These are phyloP conservation scores for Colletotrichum sidae DNA, from an alignment of 2,329 filamentous ascomycete species.

Conservation along the genomic window DNA sequence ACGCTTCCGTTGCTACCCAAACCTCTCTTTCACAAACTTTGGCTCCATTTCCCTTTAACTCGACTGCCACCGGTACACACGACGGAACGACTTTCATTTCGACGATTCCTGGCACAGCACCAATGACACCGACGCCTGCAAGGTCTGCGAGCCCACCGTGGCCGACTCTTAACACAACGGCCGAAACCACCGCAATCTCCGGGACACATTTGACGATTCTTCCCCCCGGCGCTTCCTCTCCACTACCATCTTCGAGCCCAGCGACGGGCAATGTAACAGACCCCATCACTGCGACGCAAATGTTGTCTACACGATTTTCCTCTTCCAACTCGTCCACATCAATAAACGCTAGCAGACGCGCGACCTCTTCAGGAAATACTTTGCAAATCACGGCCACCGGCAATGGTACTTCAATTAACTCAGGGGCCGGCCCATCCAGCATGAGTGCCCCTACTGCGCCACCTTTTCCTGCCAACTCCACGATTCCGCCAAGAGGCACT, in stretches of 20 bases:
- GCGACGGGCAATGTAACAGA: no score
- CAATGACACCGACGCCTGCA: not conserved
- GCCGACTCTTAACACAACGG: not conserved
- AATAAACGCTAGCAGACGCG: no score
- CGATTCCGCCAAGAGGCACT: conserved; percentile 11
- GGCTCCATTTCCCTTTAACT: conserved; percentile 8
- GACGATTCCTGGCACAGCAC: not conserved
- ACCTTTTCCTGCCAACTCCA: conserved; percentile 17
- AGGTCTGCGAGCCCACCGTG: not conserved
- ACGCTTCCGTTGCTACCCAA: no score
- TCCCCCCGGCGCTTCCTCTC: no score
- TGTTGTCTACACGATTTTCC: no score
- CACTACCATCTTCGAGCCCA: no score
- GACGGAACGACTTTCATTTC: conserved; percentile 6
- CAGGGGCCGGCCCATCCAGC: not conserved
- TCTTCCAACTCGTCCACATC: no score
- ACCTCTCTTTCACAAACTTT: not conserved
- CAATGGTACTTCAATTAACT: not conserved
- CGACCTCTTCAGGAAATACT: no score
- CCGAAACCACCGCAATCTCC: no score
- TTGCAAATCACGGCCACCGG: not conserved
- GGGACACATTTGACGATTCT: no score
- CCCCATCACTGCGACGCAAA: no score
- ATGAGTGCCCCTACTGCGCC: not conserved
- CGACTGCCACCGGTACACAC: conserved; percentile 6